A percentile compares a stretch with the other conserved stretches of the same genome.
phyloP scores from a whole-genome alignment of 2,329 filamentous ascomycete genomes.

The Mycosphaerella sp. region DNA sequence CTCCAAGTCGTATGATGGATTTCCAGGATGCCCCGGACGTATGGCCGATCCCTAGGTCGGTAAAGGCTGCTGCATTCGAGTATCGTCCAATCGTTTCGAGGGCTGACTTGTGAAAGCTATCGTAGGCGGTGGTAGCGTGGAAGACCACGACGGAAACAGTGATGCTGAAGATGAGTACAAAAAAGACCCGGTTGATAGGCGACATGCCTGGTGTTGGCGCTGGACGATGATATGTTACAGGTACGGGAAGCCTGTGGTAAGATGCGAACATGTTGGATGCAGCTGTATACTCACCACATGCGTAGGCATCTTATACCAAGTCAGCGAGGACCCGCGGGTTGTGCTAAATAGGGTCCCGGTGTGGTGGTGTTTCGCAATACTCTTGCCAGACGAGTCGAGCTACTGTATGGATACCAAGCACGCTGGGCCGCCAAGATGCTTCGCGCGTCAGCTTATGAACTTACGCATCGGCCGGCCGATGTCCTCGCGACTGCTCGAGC shows the following conservation, averaged over 20 bases:
- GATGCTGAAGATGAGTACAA: not conserved
- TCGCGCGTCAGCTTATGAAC: not conserved
- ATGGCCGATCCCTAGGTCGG: not conserved
- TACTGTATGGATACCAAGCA: constrained; percentile 1
- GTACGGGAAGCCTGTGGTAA: not conserved
- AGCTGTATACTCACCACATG: not conserved
- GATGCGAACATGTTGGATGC: not conserved
- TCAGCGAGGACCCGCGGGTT: too few species aligned
- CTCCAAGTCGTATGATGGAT: not conserved
- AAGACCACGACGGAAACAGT: not conserved
- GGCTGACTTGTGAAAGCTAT: not conserved
- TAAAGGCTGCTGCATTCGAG: not conserved
- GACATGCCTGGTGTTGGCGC: not conserved
- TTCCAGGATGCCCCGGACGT: not conserved
- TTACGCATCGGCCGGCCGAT: not conserved
- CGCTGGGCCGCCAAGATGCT: constrained; percentile 3
- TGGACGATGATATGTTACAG: not conserved
- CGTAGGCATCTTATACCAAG: not conserved
- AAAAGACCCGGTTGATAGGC: not conserved
- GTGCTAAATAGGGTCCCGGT: not conserved
- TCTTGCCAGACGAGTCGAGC: not conserved
- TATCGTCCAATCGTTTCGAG: not conserved
- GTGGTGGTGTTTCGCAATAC: not conserved
- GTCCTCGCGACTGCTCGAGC: constrained; percentile 2
- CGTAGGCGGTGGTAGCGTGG: not conserved